Evolutionary conservation across 2,329 filamentous ascomycete genomes (phyloP), one percentile per base, ranked within the genome.

Genomic region (Ophiostoma himal-ulmi): DNA sequence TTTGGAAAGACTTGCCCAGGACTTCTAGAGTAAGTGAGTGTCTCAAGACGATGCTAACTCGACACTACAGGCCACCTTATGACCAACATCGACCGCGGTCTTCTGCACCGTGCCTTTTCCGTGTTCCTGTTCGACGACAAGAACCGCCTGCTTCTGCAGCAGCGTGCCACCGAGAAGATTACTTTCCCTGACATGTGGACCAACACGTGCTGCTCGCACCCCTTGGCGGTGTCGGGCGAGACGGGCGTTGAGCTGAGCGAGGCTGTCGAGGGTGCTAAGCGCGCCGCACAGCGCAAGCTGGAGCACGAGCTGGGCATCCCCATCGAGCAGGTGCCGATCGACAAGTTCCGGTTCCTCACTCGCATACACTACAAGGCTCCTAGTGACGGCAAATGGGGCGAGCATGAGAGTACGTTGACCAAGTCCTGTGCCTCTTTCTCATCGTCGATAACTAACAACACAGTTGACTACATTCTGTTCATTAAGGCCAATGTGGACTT

Each of bases 121-220:
- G 92, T 96, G 75, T 99, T 99, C 83, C 89, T 99, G 75, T 99
- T 99, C 84, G 93, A 98, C 82, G 90, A 92, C 73, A 86, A 95
- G 79, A 96, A 97, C 81, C 91, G 93, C 76, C 85, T 98, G 72
- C 90, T 99, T 64, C 88, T 99, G 68, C 95, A 99, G 82, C 95
- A 98, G 84, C 91, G 95, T 75, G 95, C 95, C 37, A 84, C 89
- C 57, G 94, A 98, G 83, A 99, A 99, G 85, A 99, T 99, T 78
- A 99, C 95, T 7, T 99, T 99, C 82, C 94, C 95, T 67, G 93
- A 97, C 79, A 94, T 97, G 90, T 99, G 95, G 95, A 99, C 95
- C 74, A 99, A 99, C 82, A 99, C 95, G 41, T 99, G 95, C 86
- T 99, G 95, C 85, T 99, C 95, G 54, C 95, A 99, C 81, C 95